Evolutionary conservation across 257 asterid genomes (phyloP).

Genomic region (Solanum pinnatisectum): DNA sequence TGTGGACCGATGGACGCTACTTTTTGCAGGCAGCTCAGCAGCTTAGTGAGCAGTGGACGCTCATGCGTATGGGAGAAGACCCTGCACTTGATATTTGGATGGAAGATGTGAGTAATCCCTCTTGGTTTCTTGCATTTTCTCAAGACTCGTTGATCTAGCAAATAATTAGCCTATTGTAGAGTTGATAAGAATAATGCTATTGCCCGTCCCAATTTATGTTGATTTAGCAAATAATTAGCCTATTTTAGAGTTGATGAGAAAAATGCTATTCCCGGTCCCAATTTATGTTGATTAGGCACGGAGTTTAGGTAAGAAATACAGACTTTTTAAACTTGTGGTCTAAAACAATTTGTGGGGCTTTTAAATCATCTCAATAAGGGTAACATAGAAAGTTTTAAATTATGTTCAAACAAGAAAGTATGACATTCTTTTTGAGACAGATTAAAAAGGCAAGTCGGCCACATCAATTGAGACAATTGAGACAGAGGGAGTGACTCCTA

Average conservation of each 20-base stretch:
- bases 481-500: background rate
- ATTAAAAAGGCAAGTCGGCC: background rate
- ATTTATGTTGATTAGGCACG: background rate
- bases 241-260: background rate
- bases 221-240: background rate
- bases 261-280: background rate
- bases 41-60: constrained; percentile 84
- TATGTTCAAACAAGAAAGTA: background rate
- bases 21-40: constrained; percentile 85
- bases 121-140: background rate
- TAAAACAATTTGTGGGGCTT: background rate
- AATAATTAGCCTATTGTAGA: background rate
- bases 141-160: background rate
- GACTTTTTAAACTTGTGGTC: background rate
- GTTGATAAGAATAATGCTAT: background rate
- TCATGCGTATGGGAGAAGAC: constrained; percentile 89
- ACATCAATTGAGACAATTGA: background rate
- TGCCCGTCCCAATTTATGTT: background rate
- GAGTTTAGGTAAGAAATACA: background rate
- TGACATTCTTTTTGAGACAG: background rate
- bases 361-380: background rate
- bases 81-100: constrained; percentile 80
- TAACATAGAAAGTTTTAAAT: background rate
- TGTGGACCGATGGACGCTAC: constrained; percentile 97
- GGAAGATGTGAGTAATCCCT: constrained; percentile 60